These are phyloP conservation scores for Auricularia sp. DNA, from an alignment of 768 basidiomycete genomes.

Conservation along the genomic window DNA sequence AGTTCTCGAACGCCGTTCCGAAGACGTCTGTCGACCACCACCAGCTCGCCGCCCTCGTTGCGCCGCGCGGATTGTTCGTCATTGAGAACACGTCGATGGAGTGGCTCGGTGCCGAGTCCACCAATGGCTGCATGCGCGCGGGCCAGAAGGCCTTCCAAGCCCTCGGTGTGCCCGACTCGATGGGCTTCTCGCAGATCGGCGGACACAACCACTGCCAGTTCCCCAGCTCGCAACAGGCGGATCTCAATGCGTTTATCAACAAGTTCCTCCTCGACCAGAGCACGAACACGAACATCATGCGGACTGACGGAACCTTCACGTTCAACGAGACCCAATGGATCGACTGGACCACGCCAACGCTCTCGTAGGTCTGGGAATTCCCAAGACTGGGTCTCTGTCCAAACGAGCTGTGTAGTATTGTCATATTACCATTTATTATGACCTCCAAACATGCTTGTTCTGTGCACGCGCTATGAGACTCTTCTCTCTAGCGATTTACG, in stretches of 20 bases:
- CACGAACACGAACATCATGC: conserved; percentile 31
- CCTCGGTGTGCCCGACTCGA: conserved; percentile 33
- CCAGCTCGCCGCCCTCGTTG: conserved; percentile 42
- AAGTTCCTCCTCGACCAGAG: conserved; percentile 41
- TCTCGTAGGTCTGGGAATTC: conserved; percentile 16
- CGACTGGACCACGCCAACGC: conserved; percentile 38
- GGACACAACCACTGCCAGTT: conserved; percentile 46
- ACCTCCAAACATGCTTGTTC: no score
- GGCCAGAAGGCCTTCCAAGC: conserved; percentile 42
- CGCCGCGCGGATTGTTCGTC: conserved; percentile 41
- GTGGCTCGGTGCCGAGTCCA: conserved; percentile 43
- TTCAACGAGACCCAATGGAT: conserved; percentile 34
- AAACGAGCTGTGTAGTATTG: no score
- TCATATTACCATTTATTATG: no score
- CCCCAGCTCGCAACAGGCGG: conserved; percentile 35
- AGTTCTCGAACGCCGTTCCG: conserved; percentile 29
- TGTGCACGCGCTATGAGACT: no score
- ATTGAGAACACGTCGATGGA: conserved; percentile 47
- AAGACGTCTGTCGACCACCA: conserved; percentile 52
- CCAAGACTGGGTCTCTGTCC: no score
- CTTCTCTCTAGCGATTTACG: no score
- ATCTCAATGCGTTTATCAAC: conserved; percentile 44
- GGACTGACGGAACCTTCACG: conserved; percentile 25
- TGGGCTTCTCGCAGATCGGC: conserved; percentile 46
- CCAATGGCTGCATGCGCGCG: conserved; percentile 41